These are phyloP conservation scores for Irpex rosettiformis DNA, from an alignment of 1,284 basidiomycete genomes.

Conservation along the genomic window DNA sequence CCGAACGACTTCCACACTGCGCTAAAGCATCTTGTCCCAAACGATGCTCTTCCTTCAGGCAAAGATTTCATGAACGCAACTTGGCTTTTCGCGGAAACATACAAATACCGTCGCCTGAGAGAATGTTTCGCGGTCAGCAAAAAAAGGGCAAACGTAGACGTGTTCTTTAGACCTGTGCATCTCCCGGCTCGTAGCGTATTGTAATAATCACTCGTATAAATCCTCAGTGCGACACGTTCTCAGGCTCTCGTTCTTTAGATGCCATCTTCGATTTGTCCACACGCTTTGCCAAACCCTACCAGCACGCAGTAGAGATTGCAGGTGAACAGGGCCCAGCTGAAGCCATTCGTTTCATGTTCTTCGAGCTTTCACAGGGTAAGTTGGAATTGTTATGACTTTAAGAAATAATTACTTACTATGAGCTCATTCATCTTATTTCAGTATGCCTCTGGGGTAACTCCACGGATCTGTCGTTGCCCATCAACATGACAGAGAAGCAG, in stretches of 20 bases:
- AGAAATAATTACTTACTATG: background rate
- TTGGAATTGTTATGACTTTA: constrained; percentile 28
- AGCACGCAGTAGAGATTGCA: constrained; percentile 52
- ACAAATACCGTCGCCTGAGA: constrained; percentile 95
- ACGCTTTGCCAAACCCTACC: constrained; percentile 88
- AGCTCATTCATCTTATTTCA: constrained; percentile 24
- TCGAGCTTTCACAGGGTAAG: constrained; percentile 82
- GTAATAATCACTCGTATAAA: no score
- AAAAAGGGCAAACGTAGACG: constrained; percentile 88
- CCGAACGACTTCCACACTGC: background rate
- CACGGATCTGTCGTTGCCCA: constrained; percentile 94
- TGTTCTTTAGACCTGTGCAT: constrained; percentile 90
- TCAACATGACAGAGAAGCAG: constrained; percentile 99
- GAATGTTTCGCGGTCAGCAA: constrained; percentile 95
- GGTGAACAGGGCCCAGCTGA: constrained; percentile 35
- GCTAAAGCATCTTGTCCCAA: no score
- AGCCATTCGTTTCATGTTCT: constrained; percentile 88
- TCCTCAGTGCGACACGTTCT: constrained; percentile 88
- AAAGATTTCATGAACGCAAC: constrained; percentile 97
- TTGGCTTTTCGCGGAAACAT: constrained; percentile 96
- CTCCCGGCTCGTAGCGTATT: no score
- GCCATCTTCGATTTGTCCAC: constrained; percentile 95
- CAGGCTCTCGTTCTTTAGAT: constrained; percentile 83
- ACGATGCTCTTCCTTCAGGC: constrained; percentile 35
- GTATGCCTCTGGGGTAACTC: constrained; percentile 96